Base-by-base conservation (phyloP, 371 early-diverging fungal species). In the Syncephalastrum racemosum region DNA sequence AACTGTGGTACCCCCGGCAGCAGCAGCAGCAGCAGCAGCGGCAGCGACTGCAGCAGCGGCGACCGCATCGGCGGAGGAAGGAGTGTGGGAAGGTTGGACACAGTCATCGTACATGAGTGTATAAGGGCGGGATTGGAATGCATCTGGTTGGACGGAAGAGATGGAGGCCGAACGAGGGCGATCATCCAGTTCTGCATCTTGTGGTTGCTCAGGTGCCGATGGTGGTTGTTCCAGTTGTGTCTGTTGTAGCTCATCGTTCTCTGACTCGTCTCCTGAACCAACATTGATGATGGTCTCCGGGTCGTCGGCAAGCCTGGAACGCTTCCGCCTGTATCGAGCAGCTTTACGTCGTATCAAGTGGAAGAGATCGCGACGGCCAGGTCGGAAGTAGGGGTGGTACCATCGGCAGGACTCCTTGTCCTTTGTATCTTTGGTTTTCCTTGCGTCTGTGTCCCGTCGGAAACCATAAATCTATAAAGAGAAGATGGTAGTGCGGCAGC, bases 371-470 rank as follows among this genome's bases (percentile, higher is more conserved):
- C 77, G 72, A 22, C 81, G 60, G 20, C 64, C 69, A 22, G 75
- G 81, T 16, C 67, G 70, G 54, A 80, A 80, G 50, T 66, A 69
- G 10, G 76, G 75, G 54, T 80, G 81, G 47, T 70, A 70, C 74
- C 78, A 80, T 46, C 78, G 63, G 50, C 81, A 80, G 1, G 75
- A 72, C 48, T 78, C 75, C 43, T 78, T 80, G 42, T 72, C 75
- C 53, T 72, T 73, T 20, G 71, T 76, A 46, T 78, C 78, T 63
- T 80, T 80, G 12, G 76, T 69, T 59, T 80, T 80, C 22, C 81
- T 64, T 23, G 81, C 81, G 63, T 80, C 81, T 8, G 81, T 77
- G 54, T 77, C 81, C 50, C 81, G 64, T 63, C 78, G 76, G 41
- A 80, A 80, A 3, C 81, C 81, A 50, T 80, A 80, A 22, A 80